Evolutionary conservation across 2,329 filamentous ascomycete genomes (phyloP).

Genomic region (Aspergillus sp.): DNA sequence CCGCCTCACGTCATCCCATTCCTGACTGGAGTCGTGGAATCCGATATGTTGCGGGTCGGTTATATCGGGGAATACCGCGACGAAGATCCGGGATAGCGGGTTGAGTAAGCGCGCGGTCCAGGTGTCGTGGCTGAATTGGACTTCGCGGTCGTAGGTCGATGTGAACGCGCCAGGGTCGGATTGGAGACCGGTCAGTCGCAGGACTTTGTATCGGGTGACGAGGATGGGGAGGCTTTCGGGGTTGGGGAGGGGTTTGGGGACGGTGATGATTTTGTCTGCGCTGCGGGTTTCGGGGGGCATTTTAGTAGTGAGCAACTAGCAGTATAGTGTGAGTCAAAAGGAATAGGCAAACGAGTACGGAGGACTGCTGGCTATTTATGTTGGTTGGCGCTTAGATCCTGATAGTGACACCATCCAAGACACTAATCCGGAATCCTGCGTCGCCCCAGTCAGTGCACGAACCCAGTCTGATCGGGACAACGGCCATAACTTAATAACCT

Average conservation of each 20-base stretch:
- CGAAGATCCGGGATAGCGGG: neutral
- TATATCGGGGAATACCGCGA: neutral
- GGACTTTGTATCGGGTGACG: neutral
- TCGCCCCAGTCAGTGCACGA: too few species aligned
- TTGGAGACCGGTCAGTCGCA: neutral
- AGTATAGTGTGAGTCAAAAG: neutral
- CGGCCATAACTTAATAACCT: too few species aligned
- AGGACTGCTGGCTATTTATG: too few species aligned
- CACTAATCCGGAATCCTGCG: too few species aligned
- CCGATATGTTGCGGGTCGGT: neutral
- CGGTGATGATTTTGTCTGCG: neutral
- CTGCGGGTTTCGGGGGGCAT: neutral
- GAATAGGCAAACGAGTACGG: neutral
- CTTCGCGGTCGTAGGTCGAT: neutral
- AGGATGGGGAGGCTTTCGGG: neutral
- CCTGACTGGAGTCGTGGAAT: neutral
- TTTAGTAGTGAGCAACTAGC: neutral
- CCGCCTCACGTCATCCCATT: neutral
- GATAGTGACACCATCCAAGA: too few species aligned
- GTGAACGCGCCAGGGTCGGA: neutral
- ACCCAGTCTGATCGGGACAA: too few species aligned
- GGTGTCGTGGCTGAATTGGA: neutral
- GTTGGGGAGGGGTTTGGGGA: neutral
- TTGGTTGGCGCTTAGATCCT: too few species aligned
- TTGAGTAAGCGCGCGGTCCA: neutral